Conservation (phyloP, 768 basidiomycete genomes). For the Fibroporia radiculosa region DNA sequence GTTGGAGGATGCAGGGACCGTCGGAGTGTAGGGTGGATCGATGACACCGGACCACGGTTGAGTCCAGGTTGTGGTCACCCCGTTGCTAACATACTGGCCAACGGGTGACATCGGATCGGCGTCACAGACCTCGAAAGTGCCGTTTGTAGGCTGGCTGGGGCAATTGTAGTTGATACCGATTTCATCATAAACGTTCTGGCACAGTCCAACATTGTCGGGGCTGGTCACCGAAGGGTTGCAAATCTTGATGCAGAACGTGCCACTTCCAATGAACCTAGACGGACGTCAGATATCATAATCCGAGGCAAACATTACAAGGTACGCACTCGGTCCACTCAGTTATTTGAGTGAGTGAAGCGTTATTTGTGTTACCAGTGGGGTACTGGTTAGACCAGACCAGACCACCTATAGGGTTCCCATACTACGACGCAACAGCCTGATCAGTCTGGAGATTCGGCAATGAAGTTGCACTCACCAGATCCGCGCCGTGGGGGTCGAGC, state of each 20-base stretch:
- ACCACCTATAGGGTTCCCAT: slow-evolving; percentile 78
- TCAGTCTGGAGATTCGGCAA: neutral
- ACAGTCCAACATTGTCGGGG: slow-evolving; percentile 42
- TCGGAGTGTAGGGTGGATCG: slow-evolving; percentile 33
- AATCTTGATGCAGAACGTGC: slow-evolving; percentile 60
- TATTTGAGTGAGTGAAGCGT: slow-evolving; percentile 43
- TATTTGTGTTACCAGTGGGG: slow-evolving; percentile 32
- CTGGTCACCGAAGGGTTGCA: slow-evolving; percentile 48
- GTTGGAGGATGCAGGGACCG: slow-evolving; percentile 33
- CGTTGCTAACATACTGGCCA: slow-evolving; percentile 39
- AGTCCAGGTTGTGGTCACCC: slow-evolving; percentile 34
- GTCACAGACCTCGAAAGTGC: slow-evolving; percentile 55
- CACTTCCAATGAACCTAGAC: slow-evolving; percentile 62
- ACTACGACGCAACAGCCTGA: slow-evolving; percentile 25
- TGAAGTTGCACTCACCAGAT: slow-evolving; percentile 32
- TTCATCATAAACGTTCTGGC: slow-evolving; percentile 69
- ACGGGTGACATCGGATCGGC: slow-evolving; percentile 58
- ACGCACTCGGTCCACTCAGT: slow-evolving; percentile 63
- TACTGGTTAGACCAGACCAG: slow-evolving; percentile 57
- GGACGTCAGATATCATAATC: slow-evolving; percentile 1
- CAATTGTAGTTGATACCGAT: slow-evolving; percentile 72
- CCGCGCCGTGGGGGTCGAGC: slow-evolving; percentile 71
- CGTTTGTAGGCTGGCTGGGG: slow-evolving; percentile 52
- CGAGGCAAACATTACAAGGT: neutral
- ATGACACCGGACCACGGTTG: slow-evolving; percentile 43